Conservation (phyloP, 208 protist species). For the Balamuthia mandrillaris region DNA sequence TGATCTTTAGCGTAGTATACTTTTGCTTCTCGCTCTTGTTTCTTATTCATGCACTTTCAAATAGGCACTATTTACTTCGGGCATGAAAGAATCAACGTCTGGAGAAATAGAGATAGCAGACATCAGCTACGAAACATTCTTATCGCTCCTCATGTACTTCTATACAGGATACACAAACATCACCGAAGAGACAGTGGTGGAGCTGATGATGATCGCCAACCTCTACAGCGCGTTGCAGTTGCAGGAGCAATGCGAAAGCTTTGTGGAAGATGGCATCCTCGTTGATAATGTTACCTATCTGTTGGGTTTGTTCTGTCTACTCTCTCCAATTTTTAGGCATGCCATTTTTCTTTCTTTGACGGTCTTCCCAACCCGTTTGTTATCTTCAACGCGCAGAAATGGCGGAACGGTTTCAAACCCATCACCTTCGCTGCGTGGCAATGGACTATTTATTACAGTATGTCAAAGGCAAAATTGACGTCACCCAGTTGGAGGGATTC, state of each 20-base stretch:
- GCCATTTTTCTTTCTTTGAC: background rate
- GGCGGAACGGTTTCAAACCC: conserved; percentile 15
- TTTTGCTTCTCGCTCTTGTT: no score
- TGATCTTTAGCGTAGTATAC: no score
- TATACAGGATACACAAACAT: conserved; percentile 16
- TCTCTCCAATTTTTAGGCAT: background rate
- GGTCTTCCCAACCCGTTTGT: background rate
- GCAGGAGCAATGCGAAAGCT: conserved; percentile 33
- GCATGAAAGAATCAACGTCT: conserved; percentile 11
- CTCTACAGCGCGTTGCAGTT: conserved; percentile 19
- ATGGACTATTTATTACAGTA: conserved; percentile 11
- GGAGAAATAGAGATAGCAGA: background rate
- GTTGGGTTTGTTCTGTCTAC: background rate
- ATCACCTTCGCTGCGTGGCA: conserved; percentile 11
- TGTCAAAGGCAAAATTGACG: no score
- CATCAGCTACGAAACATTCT: background rate
- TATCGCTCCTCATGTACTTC: background rate
- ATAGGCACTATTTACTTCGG: conserved; percentile 14
- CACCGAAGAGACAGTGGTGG: conserved; percentile 19
- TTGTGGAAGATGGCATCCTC: conserved; percentile 2
- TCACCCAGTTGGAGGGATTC: no score
- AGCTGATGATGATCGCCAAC: conserved; percentile 13
- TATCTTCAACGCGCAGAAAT: conserved; percentile 26
- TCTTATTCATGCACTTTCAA: no score
- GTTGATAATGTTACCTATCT: conserved; percentile 25